These are phyloP conservation scores for Scheffersomyces illinoinensis DNA, from an alignment of 1,139 yeast genomes.

Conservation along the genomic window DNA sequence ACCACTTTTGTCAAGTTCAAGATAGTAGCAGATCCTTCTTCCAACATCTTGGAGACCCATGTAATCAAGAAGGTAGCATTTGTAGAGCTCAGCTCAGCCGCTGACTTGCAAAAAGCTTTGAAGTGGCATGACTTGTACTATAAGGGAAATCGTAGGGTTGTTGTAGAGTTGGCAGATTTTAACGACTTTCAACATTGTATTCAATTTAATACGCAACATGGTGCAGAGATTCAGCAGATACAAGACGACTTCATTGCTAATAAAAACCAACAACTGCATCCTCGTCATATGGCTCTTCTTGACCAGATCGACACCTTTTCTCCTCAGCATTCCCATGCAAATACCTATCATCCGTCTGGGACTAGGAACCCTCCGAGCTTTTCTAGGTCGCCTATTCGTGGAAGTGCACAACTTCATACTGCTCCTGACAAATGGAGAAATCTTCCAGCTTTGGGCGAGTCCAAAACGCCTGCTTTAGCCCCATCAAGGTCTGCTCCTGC, in stretches of 20 bases:
- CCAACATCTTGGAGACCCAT: conserved; percentile 41
- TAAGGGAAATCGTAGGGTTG: conserved; percentile 40
- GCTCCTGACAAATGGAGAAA: neutral
- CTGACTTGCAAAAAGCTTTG: conserved; percentile 47
- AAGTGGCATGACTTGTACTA: conserved; percentile 49
- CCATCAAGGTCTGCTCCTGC: conserved; percentile 11
- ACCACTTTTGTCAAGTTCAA: conserved; percentile 42
- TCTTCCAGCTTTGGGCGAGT: conserved; percentile 1
- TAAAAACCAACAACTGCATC: conserved; percentile 18
- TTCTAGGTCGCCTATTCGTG: neutral
- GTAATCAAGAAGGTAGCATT: conserved; percentile 57
- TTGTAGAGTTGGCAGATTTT: conserved; percentile 49
- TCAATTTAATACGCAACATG: conserved; percentile 39
- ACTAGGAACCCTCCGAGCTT: neutral
- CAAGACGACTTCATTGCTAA: conserved; percentile 32
- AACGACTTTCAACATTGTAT: conserved; percentile 49
- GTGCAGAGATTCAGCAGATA: conserved; percentile 28
- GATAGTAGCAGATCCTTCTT: conserved; percentile 43
- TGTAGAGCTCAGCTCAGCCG: conserved; percentile 51
- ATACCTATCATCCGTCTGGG: neutral
- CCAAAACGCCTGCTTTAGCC: conserved; percentile 6
- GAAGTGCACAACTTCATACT: neutral
- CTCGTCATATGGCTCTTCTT: conserved; percentile 10
- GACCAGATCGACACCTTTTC: neutral
- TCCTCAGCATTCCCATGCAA: neutral